Evolutionary conservation across 2,329 filamentous ascomycete genomes (phyloP).

Genomic region (Colletotrichum magnum): DNA sequence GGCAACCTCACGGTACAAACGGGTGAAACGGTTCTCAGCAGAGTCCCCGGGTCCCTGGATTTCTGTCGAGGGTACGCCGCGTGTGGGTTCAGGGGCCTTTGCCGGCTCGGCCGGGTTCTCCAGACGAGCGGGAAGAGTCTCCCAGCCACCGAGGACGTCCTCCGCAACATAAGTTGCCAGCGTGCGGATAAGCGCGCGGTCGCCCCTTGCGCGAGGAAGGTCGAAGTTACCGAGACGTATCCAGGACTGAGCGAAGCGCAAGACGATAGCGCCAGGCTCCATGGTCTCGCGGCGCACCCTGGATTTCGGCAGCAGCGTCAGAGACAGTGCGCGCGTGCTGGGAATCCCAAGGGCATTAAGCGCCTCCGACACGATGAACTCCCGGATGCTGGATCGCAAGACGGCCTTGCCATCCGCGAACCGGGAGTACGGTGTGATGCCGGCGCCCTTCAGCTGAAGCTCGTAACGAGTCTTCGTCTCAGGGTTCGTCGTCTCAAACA

Average conservation of each 20-base stretch:
- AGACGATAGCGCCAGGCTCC: slow-evolving; percentile 93
- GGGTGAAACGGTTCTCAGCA: slow-evolving; percentile 87
- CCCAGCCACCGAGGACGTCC: slow-evolving; percentile 90
- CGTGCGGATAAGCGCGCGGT: slow-evolving; percentile 79
- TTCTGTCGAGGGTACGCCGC: slow-evolving; percentile 68
- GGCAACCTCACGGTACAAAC: slow-evolving; percentile 89
- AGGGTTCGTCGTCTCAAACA: slow-evolving; percentile 90
- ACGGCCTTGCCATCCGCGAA: slow-evolving; percentile 98
- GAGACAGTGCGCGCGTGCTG: slow-evolving; percentile 85
- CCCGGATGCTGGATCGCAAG: slow-evolving; percentile 90
- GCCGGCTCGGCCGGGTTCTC: slow-evolving; percentile 65
- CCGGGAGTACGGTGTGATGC: slow-evolving; percentile 92
- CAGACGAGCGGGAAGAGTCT: slow-evolving; percentile 78
- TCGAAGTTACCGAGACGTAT: slow-evolving; percentile 96
- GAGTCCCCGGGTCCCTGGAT: slow-evolving; percentile 77
- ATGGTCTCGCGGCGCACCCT: slow-evolving; percentile 83
- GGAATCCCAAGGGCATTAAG: slow-evolving; percentile 89
- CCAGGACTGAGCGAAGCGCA: slow-evolving; percentile 93
- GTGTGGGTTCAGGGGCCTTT: slow-evolving; percentile 59
- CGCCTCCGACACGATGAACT: slow-evolving; percentile 93
- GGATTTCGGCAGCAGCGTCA: slow-evolving; percentile 81
- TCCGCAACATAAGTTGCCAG: slow-evolving; percentile 89
- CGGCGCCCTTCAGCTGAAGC: slow-evolving; percentile 94
- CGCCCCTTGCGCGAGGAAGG: slow-evolving; percentile 85
- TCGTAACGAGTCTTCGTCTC: slow-evolving; percentile 83